Evolutionary conservation across 2,329 filamentous ascomycete species (phyloP).

Genomic region (Penicillium freii): DNA sequence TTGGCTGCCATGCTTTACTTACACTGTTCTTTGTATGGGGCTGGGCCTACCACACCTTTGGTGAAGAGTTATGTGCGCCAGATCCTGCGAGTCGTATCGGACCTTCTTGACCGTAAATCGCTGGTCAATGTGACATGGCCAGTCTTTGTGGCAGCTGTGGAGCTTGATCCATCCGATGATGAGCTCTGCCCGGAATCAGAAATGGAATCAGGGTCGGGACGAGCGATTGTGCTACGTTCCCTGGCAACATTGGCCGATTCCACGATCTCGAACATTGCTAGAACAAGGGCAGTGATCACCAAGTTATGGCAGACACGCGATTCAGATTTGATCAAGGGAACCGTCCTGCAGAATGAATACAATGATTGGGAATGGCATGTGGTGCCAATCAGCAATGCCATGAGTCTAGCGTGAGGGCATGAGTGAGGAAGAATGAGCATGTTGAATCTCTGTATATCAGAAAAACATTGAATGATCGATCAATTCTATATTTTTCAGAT

Average conservation of each 20-base stretch:
- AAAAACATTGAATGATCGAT: background rate
- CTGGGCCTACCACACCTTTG: conserved; percentile 41
- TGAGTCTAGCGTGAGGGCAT: conserved; percentile 42
- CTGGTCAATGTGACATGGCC: conserved; percentile 44
- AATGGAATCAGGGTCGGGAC: conserved; percentile 29
- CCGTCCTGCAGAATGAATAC: conserved; percentile 17
- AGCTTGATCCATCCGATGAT: conserved; percentile 41
- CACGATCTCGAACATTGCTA: conserved; percentile 46
- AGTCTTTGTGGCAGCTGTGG: conserved; percentile 46
- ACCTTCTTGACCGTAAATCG: conserved; percentile 34
- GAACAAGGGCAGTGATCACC: conserved; percentile 48
- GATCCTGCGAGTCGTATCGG: conserved; percentile 37
- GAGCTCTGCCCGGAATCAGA: conserved; percentile 31
- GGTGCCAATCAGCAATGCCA: conserved; percentile 42
- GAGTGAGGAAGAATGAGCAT: background rate
- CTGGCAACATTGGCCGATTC: conserved; percentile 43
- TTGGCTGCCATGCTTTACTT: conserved; percentile 48
- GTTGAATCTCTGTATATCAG: background rate
- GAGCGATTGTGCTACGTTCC: conserved; percentile 42
- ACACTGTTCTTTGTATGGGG: conserved; percentile 47
- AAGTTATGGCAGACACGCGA: conserved; percentile 51
- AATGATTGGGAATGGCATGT: conserved; percentile 48
- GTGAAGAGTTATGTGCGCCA: conserved; percentile 34
- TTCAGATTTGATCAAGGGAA: conserved; percentile 29
- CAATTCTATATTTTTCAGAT: background rate